phyloP scores from a whole-genome alignment of 768 basidiomycete genomes.

The Suillus brevipes region DNA sequence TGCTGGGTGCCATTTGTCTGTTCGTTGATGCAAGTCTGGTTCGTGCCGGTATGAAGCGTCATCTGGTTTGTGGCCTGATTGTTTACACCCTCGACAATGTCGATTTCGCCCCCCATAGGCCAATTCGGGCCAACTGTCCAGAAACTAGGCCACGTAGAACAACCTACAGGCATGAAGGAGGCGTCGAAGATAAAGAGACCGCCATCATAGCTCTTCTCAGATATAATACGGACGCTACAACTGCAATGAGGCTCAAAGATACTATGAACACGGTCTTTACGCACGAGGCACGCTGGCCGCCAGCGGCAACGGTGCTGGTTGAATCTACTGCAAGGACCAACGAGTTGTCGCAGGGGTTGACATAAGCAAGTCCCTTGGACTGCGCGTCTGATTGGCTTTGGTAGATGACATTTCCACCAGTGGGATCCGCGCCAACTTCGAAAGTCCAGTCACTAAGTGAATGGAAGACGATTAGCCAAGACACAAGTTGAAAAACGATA shows the following conservation, averaged over 20 bases:
- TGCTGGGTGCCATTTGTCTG: slow-evolving; percentile 3
- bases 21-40: slow-evolving; percentile 36
- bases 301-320: slow-evolving; percentile 44
- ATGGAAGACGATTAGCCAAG: neutral
- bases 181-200: slow-evolving; percentile 79
- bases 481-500: neutral
- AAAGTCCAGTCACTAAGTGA: slow-evolving; percentile 64
- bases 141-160: slow-evolving; percentile 62
- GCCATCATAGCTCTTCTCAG: slow-evolving; percentile 56
- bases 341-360: slow-evolving; percentile 53
- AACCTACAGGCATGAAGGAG: slow-evolving; percentile 68
- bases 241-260: slow-evolving; percentile 6
- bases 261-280: slow-evolving; percentile 12
- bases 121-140: slow-evolving; percentile 54
- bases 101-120: slow-evolving; percentile 63
- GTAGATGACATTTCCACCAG: slow-evolving; percentile 69
- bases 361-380: slow-evolving; percentile 56
- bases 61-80: slow-evolving; percentile 56
- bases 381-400: slow-evolving; percentile 47
- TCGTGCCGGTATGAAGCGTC: slow-evolving; percentile 59
- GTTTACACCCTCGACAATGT: slow-evolving; percentile 75
- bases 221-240: slow-evolving; percentile 63
- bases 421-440: slow-evolving; percentile 64
- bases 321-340: slow-evolving; percentile 66
- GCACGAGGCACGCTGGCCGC: slow-evolving; percentile 56